Evolutionary conservation across 106 monocot genomes (phyloP), one percentile per base, ranked within the genome.

Genomic region (Agapanthus africanus): DNA sequence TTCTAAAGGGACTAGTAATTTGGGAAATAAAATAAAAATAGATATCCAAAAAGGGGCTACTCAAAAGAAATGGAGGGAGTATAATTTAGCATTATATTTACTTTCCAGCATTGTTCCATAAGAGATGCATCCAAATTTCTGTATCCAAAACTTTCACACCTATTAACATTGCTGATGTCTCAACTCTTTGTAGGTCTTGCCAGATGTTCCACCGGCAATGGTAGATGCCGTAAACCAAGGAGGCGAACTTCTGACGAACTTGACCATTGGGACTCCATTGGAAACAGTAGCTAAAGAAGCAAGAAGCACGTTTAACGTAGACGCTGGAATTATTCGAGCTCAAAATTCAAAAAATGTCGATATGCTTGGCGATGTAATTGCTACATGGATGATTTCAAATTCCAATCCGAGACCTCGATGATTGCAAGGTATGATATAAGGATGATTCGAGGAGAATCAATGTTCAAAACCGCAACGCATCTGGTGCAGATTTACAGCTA

Each of bases 171-270:
- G 1, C n/a, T 19, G 4, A 28, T 19, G 35, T 61, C 36, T n/a
- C n/a, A n/a, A 18, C 6, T 61, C 61, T 61, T 50, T 71, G 65
- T 70, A 95, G 95, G 68, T 84, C 21, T 37, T 95, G 6, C 88
- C 95, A 10, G 85, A 91, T 76, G 84, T 91, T 49, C 91, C 95
- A 59, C 95, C 95, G 26, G 88, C 78, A 15, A 88, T 91, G 91
- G 84, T 88, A 11, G 86, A 95, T 80, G 83, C 88, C 22, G 86
- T 91, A 1, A 95, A 88, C 78, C 76, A 79, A 19, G 91, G 91
- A 61, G 76, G 88, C 16, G 95, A 88, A 64, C 63, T 91, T 60
- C 71, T 95, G 15, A 73, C 80, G 26, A 90, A 88, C 77, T 72
- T 95, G 37, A 79, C 94, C 11, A 79, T 64, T 31, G 94, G 94